Conservation (phyloP, 2,329 filamentous ascomycete species). For the Biscogniauxia sp. region DNA sequence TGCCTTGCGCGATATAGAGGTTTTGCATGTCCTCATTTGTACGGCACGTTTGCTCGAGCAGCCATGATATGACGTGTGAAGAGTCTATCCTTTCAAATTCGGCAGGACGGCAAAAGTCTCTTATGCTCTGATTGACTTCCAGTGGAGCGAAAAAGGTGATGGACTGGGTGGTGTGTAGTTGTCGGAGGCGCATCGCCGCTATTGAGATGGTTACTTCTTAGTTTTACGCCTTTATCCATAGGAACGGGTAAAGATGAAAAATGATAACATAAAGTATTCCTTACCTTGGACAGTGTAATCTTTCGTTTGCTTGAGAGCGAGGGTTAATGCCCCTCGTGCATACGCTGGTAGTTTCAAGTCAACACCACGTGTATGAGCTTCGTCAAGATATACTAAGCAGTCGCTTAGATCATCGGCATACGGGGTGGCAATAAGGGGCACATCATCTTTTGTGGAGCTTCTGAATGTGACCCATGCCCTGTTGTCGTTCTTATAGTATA, state of each 20-base stretch:
- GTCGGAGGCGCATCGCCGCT: slow-evolving; percentile 66
- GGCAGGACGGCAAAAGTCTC: slow-evolving; percentile 39
- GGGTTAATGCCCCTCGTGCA: slow-evolving; percentile 51
- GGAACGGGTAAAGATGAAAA: too few relatives aligned
- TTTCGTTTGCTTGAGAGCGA: slow-evolving; percentile 56
- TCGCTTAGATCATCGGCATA: slow-evolving; percentile 48
- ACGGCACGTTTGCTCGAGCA: slow-evolving; percentile 62
- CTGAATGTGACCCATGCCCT: slow-evolving; percentile 42
- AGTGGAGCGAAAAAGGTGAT: slow-evolving; percentile 55
- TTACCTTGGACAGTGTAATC: slow-evolving; percentile 57
- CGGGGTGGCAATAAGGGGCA: slow-evolving; percentile 49
- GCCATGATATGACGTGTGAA: slow-evolving; percentile 52
- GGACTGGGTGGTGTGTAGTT: slow-evolving; percentile 54
- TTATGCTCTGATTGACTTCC: slow-evolving; percentile 61
- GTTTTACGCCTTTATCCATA: too few relatives aligned
- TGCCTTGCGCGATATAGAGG: slow-evolving; percentile 58
- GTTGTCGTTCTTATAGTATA: slow-evolving; percentile 51
- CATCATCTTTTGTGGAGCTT: slow-evolving; percentile 23
- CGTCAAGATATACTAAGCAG: slow-evolving; percentile 57
- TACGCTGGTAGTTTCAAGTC: slow-evolving; percentile 54
- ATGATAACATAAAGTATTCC: background rate
- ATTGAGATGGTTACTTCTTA: background rate
- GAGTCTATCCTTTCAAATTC: slow-evolving; percentile 38
- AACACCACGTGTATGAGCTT: slow-evolving; percentile 57
- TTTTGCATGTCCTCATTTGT: slow-evolving; percentile 57